Base-by-base conservation (phyloP, 495 filamentous ascomycete species). In the Annulohypoxylon nitens region DNA sequence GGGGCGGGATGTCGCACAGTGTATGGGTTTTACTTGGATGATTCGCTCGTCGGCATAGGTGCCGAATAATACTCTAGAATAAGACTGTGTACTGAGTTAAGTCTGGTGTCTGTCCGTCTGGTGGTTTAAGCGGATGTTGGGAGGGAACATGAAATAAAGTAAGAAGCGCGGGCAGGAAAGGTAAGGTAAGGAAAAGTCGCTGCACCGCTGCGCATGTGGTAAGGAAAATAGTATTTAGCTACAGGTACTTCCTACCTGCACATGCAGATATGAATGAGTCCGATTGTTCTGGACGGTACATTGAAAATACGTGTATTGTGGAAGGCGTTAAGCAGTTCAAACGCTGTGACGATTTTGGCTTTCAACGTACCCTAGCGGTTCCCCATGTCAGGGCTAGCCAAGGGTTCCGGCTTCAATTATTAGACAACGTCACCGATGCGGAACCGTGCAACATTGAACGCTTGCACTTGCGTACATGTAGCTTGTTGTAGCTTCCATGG, bases 1-100 rank as follows among this genome's bases (percentile, higher is more conserved):
- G 64, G 67, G 67, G 63, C 63, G 47, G 58, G 55, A 67, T 26
- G 67, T 75, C 67, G 59, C 72, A 75, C 72, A 68, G 67, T 70
- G 72, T 75, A 74, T 74, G 41, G 18, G n/a, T 37, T 57, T 62
- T 71, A 66, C 69, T 70, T 59, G 58, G 23, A 67, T 57, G 48
- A n/a, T 23, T 74, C 57, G 53, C 41, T 57, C 33, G 67, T 74
- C 71, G 71, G 71, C 63, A 74, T 12, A 36, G 16, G 37, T 67
- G 67, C 71, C 71, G 71, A 74, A 74, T 59, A 54, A 61, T 51
- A 70, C 37, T 33, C 54, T 64, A 20, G 18, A 64, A 61, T 47
- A 50, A 45, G 59, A 50, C 43, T 18, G 43, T 47, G 43, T 47
- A 47, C 39, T 23, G 45, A 64, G 30, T 30, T 55, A 9, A 58